Percentiles rank a stretch among this genome's conserved stretches.
Conservation (phyloP, 2,329 filamentous ascomycete genomes). For the Ophiosphaerella korrae region DNA sequence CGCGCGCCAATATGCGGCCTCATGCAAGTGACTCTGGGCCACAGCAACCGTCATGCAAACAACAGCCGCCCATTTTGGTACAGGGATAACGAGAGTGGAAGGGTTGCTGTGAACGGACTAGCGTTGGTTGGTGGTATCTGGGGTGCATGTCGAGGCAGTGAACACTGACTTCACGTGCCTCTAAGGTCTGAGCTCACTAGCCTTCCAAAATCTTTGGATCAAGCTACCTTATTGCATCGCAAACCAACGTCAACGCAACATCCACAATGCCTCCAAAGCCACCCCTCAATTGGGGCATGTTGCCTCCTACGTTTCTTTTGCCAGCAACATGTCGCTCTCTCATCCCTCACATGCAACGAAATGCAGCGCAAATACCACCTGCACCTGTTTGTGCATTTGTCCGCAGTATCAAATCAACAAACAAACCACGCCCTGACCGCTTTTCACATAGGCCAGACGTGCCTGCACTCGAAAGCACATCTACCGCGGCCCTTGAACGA, state of each 20-base stretch:
- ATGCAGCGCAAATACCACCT: slow-evolving; percentile 11
- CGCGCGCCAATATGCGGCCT: slow-evolving; percentile 2
- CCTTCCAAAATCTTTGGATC: slow-evolving; percentile 20
- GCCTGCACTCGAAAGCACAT: slow-evolving; percentile 59
- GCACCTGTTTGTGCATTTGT: slow-evolving; percentile 29
- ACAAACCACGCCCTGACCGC: slow-evolving; percentile 55
- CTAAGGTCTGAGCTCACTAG: slow-evolving; percentile 15
- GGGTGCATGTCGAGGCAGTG: background rate
- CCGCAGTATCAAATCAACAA: slow-evolving; percentile 61
- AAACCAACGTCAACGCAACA: slow-evolving; percentile 8
- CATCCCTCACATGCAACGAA: slow-evolving; percentile 23
- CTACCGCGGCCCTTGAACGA: slow-evolving; percentile 64
- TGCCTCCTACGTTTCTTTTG: slow-evolving; percentile 35
- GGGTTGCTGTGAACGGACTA: background rate
- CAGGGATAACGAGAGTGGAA: background rate
- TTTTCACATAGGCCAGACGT: slow-evolving; percentile 60
- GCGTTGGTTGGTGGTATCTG: background rate
- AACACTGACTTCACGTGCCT: slow-evolving; percentile 1
- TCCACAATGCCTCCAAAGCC: slow-evolving; percentile 41
- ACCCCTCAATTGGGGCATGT: slow-evolving; percentile 41
- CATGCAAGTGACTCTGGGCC: background rate
- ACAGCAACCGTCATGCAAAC: background rate
- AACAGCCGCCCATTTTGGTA: background rate
- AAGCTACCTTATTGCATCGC: background rate
- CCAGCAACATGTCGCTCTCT: slow-evolving; percentile 34